A percentile compares a stretch with the other conserved stretches of the same genome.
Evolutionary conservation across 805 yeast genomes (phyloP).

Genomic region (Torulaspora indica): DNA sequence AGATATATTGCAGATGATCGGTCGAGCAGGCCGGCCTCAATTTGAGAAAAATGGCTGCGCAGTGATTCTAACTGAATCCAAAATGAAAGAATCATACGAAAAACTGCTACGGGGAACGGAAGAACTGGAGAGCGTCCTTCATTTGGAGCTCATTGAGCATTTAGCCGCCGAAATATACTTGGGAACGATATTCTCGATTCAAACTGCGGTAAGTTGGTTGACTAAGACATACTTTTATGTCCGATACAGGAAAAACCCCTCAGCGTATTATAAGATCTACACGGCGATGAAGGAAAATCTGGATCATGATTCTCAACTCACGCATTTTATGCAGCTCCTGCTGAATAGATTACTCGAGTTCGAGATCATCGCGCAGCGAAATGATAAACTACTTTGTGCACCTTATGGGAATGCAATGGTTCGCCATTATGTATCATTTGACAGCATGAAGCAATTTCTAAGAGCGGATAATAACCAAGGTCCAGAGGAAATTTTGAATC

Average conservation of each 20-base stretch:
- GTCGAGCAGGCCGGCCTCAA: slow-evolving; percentile 61
- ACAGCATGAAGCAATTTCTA: slow-evolving; percentile 40
- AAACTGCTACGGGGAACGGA: slow-evolving; percentile 41
- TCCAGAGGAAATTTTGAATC: slow-evolving; percentile 21
- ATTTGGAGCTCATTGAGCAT: slow-evolving; percentile 39
- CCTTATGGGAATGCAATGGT: slow-evolving; percentile 47
- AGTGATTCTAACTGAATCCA: slow-evolving; percentile 43
- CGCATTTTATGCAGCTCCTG: slow-evolving; percentile 35
- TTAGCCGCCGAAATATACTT: slow-evolving; percentile 44
- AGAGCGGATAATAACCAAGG: slow-evolving; percentile 14
- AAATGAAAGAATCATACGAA: slow-evolving; percentile 39
- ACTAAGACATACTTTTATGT: slow-evolving; percentile 47
- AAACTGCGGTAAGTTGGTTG: slow-evolving; percentile 45
- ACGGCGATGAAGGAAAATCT: slow-evolving; percentile 14
- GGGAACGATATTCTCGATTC: slow-evolving; percentile 37
- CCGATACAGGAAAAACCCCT: slow-evolving; percentile 40
- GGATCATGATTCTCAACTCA: slow-evolving; percentile 34
- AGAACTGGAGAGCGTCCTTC: slow-evolving; percentile 45
- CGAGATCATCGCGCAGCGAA: slow-evolving; percentile 28
- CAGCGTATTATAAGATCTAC: slow-evolving; percentile 36
- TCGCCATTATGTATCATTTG: slow-evolving; percentile 43
- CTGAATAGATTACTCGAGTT: slow-evolving; percentile 35
- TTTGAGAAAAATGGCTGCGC: slow-evolving; percentile 48
- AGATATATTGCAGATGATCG: slow-evolving; percentile 59
- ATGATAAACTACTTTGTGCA: slow-evolving; percentile 32